Evolutionary conservation across 306 rosid species (phyloP).

Genomic region (Leucaena leucocephala): DNA sequence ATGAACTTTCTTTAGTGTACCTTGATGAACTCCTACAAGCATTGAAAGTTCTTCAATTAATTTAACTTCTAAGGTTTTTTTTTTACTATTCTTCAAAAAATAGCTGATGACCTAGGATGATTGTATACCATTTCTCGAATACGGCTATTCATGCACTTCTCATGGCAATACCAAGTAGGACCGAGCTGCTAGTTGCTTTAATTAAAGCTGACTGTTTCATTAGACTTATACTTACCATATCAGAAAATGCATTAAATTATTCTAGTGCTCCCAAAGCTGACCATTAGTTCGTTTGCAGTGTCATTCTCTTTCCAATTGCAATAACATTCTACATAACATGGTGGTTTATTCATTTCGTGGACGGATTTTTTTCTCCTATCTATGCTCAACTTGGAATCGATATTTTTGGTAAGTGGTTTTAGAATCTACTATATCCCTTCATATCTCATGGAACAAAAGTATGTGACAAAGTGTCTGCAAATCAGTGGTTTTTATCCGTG

Average conservation of each 20-base stretch:
- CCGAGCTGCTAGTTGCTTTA: neutral
- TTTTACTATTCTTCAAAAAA: neutral
- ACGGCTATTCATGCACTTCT: neutral
- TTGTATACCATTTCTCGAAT: neutral
- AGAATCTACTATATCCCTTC: constrained; percentile 43
- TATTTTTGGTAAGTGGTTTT: constrained; percentile 76
- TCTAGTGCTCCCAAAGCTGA: constrained; percentile 19
- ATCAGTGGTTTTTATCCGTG: neutral
- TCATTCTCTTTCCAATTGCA: constrained; percentile 90
- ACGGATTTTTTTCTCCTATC: constrained; percentile 94
- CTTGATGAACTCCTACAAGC: neutral
- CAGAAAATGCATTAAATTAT: neutral
- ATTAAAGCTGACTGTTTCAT: neutral
- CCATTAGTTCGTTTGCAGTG: constrained; percentile 58
- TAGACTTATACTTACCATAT: neutral
- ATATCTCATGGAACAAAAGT: neutral
- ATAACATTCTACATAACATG: constrained; percentile 96
- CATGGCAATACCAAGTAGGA: neutral
- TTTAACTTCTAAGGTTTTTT: neutral
- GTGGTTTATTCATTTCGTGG: constrained; percentile 99
- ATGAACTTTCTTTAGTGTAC: neutral
- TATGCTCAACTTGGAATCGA: constrained; percentile 87
- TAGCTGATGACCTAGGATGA: neutral
- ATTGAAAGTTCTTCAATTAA: neutral
- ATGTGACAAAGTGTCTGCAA: constrained; percentile 6